A percentile compares a stretch with the other conserved stretches of the same genome.
phyloP scores from a whole-genome alignment of 805 yeast species.

The Metschnikowia picachoensis region DNA sequence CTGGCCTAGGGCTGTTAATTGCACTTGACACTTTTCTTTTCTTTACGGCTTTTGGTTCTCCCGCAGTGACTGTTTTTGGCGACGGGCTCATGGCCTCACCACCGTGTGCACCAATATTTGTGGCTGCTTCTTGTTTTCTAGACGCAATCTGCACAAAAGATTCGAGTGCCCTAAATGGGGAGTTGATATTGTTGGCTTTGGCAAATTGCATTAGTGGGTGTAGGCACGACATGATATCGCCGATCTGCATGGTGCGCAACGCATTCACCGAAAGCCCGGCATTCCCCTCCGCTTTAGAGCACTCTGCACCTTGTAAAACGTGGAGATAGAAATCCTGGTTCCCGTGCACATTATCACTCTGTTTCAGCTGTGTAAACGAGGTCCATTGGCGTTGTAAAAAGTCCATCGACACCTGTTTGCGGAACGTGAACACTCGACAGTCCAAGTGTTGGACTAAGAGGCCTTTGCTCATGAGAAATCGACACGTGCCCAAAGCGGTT shows the following conservation, averaged over 20 bases:
- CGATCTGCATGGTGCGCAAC: conserved; percentile 67
- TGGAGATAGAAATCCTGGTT: conserved; percentile 6
- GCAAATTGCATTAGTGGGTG: conserved; percentile 61
- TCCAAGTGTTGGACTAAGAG: conserved; percentile 73
- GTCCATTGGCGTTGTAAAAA: conserved; percentile 28
- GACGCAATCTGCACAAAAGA: conserved; percentile 26
- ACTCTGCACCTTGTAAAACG: conserved; percentile 19
- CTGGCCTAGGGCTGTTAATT: conserved; percentile 11
- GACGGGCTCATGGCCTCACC: conserved; percentile 9
- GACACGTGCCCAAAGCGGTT: conserved; percentile 55
- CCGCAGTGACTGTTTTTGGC: conserved; percentile 8
- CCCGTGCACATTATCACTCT: not conserved
- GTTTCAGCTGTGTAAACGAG: conserved; percentile 11
- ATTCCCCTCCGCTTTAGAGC: conserved; percentile 46
- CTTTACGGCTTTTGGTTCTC: conserved; percentile 9
- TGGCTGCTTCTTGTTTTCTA: not conserved
- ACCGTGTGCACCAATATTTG: not conserved
- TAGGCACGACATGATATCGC: conserved; percentile 74
- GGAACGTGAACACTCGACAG: conserved; percentile 36
- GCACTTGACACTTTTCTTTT: conserved; percentile 12
- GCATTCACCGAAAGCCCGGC: conserved; percentile 65
- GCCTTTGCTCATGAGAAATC: conserved; percentile 58
- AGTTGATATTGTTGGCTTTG: conserved; percentile 40
- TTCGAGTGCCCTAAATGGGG: conserved; percentile 56
- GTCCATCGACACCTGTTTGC: conserved; percentile 23